Percentiles rank a stretch among this genome's conserved stretches.
Evolutionary conservation across 768 basidiomycete genomes (phyloP).

Genomic region (Tylopilus rubrobrunneus): DNA sequence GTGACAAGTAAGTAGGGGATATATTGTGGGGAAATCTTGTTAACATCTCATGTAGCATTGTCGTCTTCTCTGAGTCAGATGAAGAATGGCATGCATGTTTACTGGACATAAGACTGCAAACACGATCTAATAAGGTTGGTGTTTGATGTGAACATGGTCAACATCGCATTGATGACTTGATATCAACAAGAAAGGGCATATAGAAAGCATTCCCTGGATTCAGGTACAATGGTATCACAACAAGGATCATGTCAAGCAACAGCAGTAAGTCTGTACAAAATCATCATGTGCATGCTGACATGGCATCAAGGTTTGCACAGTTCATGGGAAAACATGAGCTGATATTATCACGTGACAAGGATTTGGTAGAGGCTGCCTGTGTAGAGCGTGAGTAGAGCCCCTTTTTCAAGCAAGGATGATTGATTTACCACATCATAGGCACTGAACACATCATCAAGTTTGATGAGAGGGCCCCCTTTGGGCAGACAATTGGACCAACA

Average conservation of each 20-base stretch:
- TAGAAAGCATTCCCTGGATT: neutral
- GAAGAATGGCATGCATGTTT: neutral
- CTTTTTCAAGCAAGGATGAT: neutral
- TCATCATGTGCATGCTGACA: neutral
- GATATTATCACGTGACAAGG: neutral
- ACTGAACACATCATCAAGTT: neutral
- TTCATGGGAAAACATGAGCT: neutral
- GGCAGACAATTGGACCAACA: neutral
- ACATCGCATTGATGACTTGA: too few species aligned
- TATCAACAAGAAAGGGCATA: too few species aligned
- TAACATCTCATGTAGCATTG: neutral
- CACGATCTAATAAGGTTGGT: too few species aligned
- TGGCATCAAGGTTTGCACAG: neutral
- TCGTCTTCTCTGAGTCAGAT: neutral
- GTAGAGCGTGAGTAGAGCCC: neutral
- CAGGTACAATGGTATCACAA: neutral
- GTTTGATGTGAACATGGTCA: too few species aligned
- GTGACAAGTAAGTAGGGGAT: neutral
- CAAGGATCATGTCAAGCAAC: neutral
- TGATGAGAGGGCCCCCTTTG: neutral
- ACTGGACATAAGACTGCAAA: neutral
- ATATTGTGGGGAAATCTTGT: too few species aligned
- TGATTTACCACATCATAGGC: neutral
- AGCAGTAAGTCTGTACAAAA: neutral
- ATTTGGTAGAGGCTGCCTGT: neutral